These are phyloP conservation scores for Boletus reticulatus DNA, from an alignment of 768 basidiomycete genomes.

Conservation along the genomic window DNA sequence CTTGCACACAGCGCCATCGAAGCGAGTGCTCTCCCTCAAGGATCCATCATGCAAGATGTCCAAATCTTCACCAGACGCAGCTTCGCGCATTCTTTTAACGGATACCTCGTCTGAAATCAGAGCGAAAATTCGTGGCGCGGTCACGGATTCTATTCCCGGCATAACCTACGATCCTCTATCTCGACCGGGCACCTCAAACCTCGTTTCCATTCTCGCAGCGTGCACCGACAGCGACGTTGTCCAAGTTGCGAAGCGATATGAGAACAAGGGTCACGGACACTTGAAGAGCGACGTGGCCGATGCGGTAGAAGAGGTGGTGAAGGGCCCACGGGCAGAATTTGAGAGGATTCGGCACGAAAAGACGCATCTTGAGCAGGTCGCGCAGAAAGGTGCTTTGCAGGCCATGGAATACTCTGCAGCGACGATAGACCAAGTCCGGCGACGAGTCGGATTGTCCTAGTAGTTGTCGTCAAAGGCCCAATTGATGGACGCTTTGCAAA, in stretches of 20 bases:
- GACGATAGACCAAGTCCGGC: slow-evolving; percentile 69
- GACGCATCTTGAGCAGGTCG: slow-evolving; percentile 43
- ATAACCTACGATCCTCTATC: slow-evolving; percentile 77
- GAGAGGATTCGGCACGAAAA: neutral
- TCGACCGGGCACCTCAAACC: slow-evolving; percentile 64
- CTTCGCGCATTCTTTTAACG: slow-evolving; percentile 85
- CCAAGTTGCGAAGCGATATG: slow-evolving; percentile 49
- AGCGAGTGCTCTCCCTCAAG: slow-evolving; percentile 81
- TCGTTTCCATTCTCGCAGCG: slow-evolving; percentile 60
- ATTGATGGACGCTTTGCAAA: too few relatives aligned
- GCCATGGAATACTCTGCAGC: slow-evolving; percentile 59
- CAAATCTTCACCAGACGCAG: slow-evolving; percentile 77
- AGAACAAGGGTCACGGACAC: slow-evolving; percentile 54
- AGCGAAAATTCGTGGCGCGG: slow-evolving; percentile 73
- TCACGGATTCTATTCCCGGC: slow-evolving; percentile 77
- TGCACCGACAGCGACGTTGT: slow-evolving; percentile 52
- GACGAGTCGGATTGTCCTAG: slow-evolving; percentile 17
- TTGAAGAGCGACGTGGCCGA: slow-evolving; percentile 77
- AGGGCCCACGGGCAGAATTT: slow-evolving; percentile 48
- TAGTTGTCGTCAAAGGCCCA: too few relatives aligned
- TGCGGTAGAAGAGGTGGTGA: slow-evolving; percentile 64
- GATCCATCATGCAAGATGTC: slow-evolving; percentile 93
- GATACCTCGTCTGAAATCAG: slow-evolving; percentile 62
- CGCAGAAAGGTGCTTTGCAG: slow-evolving; percentile 56
- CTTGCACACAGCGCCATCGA: slow-evolving; percentile 59